Evolutionary conservation across 768 basidiomycete genomes (phyloP).

Genomic region (Boletellus sp.): DNA sequence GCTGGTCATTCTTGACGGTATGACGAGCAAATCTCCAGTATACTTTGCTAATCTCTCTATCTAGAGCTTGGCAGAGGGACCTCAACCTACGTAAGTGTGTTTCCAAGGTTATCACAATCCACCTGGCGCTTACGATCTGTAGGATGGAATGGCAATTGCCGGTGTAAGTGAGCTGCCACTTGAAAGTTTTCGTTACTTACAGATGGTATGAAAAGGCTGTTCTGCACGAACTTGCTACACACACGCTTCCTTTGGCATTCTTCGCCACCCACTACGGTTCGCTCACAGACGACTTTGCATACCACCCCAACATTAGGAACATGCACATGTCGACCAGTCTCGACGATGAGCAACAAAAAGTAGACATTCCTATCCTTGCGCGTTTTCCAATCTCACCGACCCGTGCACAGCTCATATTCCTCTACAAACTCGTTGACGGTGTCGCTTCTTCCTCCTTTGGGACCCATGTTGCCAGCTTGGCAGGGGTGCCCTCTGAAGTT

Average conservation of each 20-base stretch:
- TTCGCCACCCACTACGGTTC: constrained; percentile 99
- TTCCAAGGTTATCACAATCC: constrained; percentile 4
- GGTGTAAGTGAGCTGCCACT: constrained; percentile 46
- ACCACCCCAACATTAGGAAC: constrained; percentile 87
- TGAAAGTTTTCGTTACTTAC: constrained; percentile 4
- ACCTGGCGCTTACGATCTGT: constrained; percentile 11
- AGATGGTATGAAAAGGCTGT: constrained; percentile 57
- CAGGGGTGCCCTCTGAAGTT: constrained; percentile 82
- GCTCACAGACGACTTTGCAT: constrained; percentile 88
- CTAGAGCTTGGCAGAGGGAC: constrained; percentile 93
- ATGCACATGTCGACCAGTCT: constrained; percentile 97
- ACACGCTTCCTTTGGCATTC: constrained; percentile 86
- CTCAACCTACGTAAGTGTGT: constrained; percentile 72
- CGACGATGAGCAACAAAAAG: constrained; percentile 88
- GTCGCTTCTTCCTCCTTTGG: constrained; percentile 88
- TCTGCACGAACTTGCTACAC: constrained; percentile 89
- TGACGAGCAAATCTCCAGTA: constrained; percentile 16
- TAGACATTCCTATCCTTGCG: constrained; percentile 27
- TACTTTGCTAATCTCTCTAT: constrained; percentile 9
- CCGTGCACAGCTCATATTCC: constrained; percentile 69
- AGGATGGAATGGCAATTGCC: constrained; percentile 99
- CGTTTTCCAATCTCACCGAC: background rate
- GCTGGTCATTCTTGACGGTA: constrained; percentile 91
- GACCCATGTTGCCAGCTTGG: constrained; percentile 92
- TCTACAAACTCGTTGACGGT: constrained; percentile 90